phyloP scores from a whole-genome alignment of 495 filamentous ascomycete species.

The Penicillium paxilli region DNA sequence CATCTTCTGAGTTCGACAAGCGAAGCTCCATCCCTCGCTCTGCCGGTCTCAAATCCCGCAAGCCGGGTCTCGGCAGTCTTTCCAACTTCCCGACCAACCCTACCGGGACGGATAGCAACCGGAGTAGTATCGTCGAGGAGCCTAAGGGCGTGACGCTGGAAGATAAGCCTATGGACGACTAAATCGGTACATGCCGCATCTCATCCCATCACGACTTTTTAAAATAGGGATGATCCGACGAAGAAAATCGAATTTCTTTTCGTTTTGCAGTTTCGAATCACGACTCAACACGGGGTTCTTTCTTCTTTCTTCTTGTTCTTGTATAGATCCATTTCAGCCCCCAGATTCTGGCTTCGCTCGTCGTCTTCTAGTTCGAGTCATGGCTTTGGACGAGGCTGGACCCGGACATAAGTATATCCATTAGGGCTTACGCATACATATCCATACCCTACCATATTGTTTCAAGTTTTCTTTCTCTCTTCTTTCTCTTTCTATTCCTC shows the following conservation, averaged over 20 bases:
- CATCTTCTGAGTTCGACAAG: constrained; percentile 42
- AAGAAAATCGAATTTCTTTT: too few species aligned
- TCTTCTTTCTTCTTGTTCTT: not conserved
- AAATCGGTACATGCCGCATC: constrained; percentile 7
- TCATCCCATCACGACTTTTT: too few species aligned
- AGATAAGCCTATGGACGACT: constrained; percentile 86
- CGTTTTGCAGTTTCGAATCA: too few species aligned
- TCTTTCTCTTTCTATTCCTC: not conserved
- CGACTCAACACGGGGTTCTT: too few species aligned
- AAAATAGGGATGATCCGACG: too few species aligned
- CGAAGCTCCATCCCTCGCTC: constrained; percentile 46
- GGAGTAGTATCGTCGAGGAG: constrained; percentile 46
- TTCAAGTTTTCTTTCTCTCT: not conserved
- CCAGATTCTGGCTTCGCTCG: not conserved
- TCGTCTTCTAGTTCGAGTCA: not conserved
- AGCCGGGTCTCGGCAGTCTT: constrained; percentile 43
- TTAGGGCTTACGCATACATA: not conserved
- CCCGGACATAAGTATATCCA: not conserved
- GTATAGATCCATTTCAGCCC: not conserved
- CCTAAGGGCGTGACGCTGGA: constrained; percentile 72
- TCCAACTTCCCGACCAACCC: constrained; percentile 38
- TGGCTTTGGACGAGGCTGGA: not conserved
- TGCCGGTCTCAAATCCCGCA: constrained; percentile 30
- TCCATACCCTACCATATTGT: not conserved
- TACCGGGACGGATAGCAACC: constrained; percentile 41